A percentile compares a stretch with the other conserved stretches of the same genome.
These are phyloP conservation scores for Globisporangium middletonii DNA, from an alignment of 352 stramenopile species.

Conservation along the genomic window DNA sequence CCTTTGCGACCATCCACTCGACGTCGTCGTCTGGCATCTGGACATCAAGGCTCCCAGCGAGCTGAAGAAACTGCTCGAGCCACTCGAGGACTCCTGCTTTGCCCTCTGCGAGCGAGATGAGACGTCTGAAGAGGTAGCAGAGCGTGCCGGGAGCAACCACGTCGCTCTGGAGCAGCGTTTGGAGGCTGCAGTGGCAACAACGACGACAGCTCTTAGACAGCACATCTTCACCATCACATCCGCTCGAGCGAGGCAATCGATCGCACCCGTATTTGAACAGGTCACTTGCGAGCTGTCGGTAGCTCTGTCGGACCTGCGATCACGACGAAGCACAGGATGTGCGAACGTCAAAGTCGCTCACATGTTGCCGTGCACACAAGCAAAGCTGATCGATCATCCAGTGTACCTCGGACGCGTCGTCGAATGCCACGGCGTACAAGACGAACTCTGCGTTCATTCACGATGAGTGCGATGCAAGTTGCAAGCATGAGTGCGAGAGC, in stretches of 20 bases:
- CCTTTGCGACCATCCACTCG: conserved; percentile 71
- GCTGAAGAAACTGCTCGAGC: conserved; percentile 59
- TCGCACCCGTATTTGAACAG: conserved; percentile 59
- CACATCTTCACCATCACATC: not conserved
- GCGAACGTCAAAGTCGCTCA: not conserved
- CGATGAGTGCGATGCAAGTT: not conserved
- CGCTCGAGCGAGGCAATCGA: not conserved
- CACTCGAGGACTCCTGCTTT: conserved; percentile 40
- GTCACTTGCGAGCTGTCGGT: conserved; percentile 43
- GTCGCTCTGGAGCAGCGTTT: conserved; percentile 47
- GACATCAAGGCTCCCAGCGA: conserved; percentile 41
- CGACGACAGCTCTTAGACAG: not conserved
- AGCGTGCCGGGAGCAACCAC: conserved; percentile 25
- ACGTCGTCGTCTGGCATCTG: conserved; percentile 36
- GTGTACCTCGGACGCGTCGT: conserved; percentile 37
- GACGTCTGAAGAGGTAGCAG: conserved; percentile 54
- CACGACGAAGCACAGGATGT: not conserved
- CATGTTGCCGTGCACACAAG: not conserved
- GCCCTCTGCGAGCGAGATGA: conserved; percentile 45
- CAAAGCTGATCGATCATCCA: not conserved
- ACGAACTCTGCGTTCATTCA: conserved; percentile 39
- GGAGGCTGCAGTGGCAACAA: conserved; percentile 29
- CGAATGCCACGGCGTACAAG: conserved; percentile 44
- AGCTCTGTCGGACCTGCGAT: conserved; percentile 41
- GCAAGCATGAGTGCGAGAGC: not conserved